A percentile compares a stretch with the other conserved stretches of the same genome.
phyloP scores from a whole-genome alignment of 768 basidiomycete genomes.

The Boletales sp. region DNA sequence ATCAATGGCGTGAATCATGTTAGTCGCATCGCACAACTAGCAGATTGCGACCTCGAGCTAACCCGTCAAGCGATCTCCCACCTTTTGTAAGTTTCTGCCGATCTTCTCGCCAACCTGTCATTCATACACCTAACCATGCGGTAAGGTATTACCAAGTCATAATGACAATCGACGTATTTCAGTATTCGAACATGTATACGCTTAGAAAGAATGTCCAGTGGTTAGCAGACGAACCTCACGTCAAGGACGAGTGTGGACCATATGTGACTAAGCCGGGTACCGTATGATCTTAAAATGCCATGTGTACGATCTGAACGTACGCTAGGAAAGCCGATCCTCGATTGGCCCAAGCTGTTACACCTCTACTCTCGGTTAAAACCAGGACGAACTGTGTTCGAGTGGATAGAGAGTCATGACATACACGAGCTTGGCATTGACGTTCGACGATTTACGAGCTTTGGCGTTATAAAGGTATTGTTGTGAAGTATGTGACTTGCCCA shows the following conservation, averaged over 20 bases:
- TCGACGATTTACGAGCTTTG: constrained; percentile 93
- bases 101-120: background rate
- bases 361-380: constrained; percentile 85
- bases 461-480: constrained; percentile 82
- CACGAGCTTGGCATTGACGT: constrained; percentile 78
- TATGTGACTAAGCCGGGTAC: constrained; percentile 82
- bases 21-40: constrained; percentile 84
- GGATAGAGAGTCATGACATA: constrained; percentile 79
- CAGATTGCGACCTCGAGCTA: constrained; percentile 80
- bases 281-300: background rate
- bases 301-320: constrained; percentile 1
- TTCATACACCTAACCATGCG: constrained; percentile 4
- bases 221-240: constrained; percentile 80
- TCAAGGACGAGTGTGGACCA: constrained; percentile 86
- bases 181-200: constrained; percentile 97
- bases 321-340: constrained; percentile 57
- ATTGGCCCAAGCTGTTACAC: constrained; percentile 84
- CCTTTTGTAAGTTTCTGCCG: constrained; percentile 60
- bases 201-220: constrained; percentile 82
- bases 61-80: constrained; percentile 88
- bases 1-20: constrained; percentile 94
- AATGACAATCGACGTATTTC: constrained; percentile 96
- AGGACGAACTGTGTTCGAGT: constrained; percentile 79
- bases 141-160: constrained; percentile 93
- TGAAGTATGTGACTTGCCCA: background rate